These are phyloP conservation scores for Filobasidium floriforme DNA, from an alignment of 768 basidiomycete species.

Conservation along the genomic window DNA sequence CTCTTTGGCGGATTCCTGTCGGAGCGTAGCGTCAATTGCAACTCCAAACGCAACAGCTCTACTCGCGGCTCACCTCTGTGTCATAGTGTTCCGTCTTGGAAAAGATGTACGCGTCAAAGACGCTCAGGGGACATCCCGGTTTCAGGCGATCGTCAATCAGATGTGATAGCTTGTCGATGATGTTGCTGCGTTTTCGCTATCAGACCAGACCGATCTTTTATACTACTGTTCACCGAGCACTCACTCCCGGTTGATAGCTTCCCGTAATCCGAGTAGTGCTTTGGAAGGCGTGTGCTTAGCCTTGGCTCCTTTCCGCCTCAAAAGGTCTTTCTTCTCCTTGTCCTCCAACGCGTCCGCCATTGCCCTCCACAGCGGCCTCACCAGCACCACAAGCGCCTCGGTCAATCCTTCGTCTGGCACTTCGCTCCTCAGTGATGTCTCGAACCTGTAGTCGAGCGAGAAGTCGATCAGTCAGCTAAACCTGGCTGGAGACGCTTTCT, in stretches of 20 bases:
- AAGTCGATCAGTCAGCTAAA: background rate
- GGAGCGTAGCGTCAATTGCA: too few species aligned
- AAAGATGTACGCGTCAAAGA: slow-evolving; percentile 16
- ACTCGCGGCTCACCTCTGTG: slow-evolving; percentile 1
- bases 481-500: background rate
- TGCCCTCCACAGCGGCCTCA: background rate
- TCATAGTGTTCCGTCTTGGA: slow-evolving; percentile 8
- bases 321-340: background rate
- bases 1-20: slow-evolving; percentile 2
- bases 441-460: background rate
- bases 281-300: background rate
- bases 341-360: background rate
- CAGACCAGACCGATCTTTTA: too few species aligned
- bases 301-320: background rate
- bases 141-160: slow-evolving; percentile 14
- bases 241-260: background rate
- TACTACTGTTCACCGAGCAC: background rate
- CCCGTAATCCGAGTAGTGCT: background rate
- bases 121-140: slow-evolving; percentile 14
- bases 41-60: background rate
- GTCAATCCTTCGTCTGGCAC: slow-evolving; percentile 4
- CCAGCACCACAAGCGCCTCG: background rate
- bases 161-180: slow-evolving; percentile 3
- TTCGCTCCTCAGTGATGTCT: background rate
- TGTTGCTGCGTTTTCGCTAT: background rate